Evolutionary conservation across 257 asterid genomes (phyloP), one percentile per base, ranked within the genome.

Genomic region (Capsicum baccatum): DNA sequence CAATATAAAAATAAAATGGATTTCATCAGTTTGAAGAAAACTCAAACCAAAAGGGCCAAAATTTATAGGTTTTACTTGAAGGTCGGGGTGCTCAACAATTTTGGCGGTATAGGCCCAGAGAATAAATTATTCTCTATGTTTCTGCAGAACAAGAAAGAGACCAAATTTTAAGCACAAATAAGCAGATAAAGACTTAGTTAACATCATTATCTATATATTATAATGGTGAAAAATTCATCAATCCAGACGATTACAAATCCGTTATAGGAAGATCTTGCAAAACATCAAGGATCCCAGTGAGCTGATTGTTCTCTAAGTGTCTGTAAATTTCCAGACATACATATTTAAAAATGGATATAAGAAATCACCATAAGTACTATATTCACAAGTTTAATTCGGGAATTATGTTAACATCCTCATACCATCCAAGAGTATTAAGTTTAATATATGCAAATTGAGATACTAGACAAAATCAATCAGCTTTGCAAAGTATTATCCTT

Each of bases 191-290:
- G 62, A 74, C 21, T 21, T 52, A 21, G 62, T 52, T 52, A 39
- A 74, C 13, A 26, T 8, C 62, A 21, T 21, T 21, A 50, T 21
- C 13, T 52, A 26, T 26, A 1, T 26, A 26, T 26, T 26, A 21
- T 76, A 76, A 52, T 52, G 63, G 26, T 26, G 26, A 12, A 76
- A 76, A 76, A 76, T 13, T 8, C 26, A 7, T 76, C 54, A 52
- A 64, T 76, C 26, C 81, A 88, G 82, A 67, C 80, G 67, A 79
- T 86, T 94, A 96, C 99, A 96, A 91, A 85, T 94, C 96, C 19
- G 55, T 79, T 21, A 96, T 91, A 79, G 97, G 92, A 85, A 94
- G 98, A 26, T 26, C 33, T 1, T 26, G 33, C 33, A 26, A 26
- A 26, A 26, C 2, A 26, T 26, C 33, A 26, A 26, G 33, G 33